phyloP scores from a whole-genome alignment of 306 rosid genomes.

The Lagenaria siceraria region DNA sequence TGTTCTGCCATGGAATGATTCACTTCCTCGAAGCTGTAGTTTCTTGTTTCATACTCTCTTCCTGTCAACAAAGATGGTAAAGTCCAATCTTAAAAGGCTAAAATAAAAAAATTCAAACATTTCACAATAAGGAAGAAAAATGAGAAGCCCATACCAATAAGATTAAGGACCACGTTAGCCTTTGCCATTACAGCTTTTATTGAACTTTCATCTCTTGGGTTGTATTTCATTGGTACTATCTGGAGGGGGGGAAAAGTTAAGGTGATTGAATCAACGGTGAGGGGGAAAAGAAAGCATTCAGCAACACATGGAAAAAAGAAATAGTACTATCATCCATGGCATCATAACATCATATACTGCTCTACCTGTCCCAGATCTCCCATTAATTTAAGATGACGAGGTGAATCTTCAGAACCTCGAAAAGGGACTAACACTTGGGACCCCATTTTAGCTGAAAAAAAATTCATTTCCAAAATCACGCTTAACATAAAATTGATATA shows the following conservation, averaged over 20 bases:
- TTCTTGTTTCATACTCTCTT: constrained; percentile 92
- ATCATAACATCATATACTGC: constrained; percentile 1
- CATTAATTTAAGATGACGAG: constrained; percentile 92
- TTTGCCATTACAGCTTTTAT: constrained; percentile 93
- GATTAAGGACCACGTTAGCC: constrained; percentile 92
- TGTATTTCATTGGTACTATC: constrained; percentile 94
- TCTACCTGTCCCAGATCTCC: constrained; percentile 99
- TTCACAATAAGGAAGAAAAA: neutral
- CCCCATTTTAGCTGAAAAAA: constrained; percentile 84
- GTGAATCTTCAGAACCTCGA: constrained; percentile 90
- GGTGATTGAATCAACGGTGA: constrained; percentile 13
- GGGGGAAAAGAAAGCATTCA: constrained; percentile 3
- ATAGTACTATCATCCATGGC: neutral
- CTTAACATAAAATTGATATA: neutral
- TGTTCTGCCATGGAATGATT: constrained; percentile 85
- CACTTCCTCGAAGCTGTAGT: constrained; percentile 90
- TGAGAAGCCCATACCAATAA: constrained; percentile 52
- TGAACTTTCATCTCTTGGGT: constrained; percentile 92
- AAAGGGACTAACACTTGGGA: constrained; percentile 90
- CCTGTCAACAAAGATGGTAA: constrained; percentile 36
- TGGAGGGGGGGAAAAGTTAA: constrained; percentile 13
- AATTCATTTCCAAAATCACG: constrained; percentile 1
- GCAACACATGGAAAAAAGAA: neutral
- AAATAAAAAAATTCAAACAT: neutral
- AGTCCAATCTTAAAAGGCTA: neutral